Evolutionary conservation across 495 filamentous ascomycete genomes (phyloP).

Genomic region (Aspergillus diversus): DNA sequence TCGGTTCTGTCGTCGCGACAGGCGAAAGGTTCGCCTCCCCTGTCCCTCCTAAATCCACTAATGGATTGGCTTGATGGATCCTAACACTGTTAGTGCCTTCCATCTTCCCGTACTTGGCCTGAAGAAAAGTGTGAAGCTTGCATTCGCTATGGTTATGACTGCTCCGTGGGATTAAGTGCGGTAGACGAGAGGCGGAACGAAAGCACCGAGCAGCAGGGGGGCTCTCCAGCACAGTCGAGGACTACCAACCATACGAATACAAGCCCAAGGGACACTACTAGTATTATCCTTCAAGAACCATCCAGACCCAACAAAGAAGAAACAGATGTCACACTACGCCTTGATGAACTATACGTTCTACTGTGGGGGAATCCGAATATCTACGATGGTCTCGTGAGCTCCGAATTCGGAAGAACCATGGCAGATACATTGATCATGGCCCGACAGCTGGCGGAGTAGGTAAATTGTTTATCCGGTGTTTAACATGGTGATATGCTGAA

Average conservation of each 20-base stretch:
- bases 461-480: background rate
- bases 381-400: background rate
- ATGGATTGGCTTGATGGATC: background rate
- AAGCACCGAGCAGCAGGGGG: background rate
- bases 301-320: background rate
- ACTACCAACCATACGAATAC: background rate
- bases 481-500: background rate
- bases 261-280: background rate
- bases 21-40: background rate
- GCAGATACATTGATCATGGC: background rate
- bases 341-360: background rate
- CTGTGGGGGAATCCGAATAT: background rate
- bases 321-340: background rate
- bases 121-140: background rate
- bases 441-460: background rate
- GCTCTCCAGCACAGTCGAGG: background rate
- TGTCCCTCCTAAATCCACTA: background rate
- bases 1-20: background rate
- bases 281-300: background rate
- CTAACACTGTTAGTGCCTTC: background rate
- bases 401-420: background rate
- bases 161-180: background rate
- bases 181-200: background rate
- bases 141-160: background rate
- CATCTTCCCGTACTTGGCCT: background rate